Conservation (phyloP, 129 eudicot genomes). For the Flaveria linearis region DNA sequence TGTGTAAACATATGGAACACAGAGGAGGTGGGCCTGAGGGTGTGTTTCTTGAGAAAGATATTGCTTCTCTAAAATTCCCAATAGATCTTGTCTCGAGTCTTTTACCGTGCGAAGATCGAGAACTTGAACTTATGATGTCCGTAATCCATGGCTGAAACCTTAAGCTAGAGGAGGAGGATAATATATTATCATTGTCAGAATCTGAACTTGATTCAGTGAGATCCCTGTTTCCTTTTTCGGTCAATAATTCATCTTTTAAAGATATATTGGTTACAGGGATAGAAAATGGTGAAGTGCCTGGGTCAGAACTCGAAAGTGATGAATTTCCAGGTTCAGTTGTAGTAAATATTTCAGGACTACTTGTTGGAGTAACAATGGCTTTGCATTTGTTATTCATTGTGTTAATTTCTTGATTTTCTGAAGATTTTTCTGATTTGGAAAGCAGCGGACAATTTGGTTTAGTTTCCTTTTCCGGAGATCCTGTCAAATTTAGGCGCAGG, state of each 20-base stretch:
- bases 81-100: slow-evolving; percentile 47
- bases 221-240: slow-evolving; percentile 36
- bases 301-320: slow-evolving; percentile 92
- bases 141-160: slow-evolving; percentile 74
- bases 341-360: slow-evolving; percentile 88
- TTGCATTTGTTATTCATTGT: slow-evolving; percentile 41
- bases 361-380: slow-evolving; percentile 61
- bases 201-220: slow-evolving; percentile 50
- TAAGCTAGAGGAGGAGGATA: slow-evolving; percentile 62
- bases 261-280: slow-evolving; percentile 31
- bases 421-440: slow-evolving; percentile 35
- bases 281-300: slow-evolving; percentile 81
- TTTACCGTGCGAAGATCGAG: slow-evolving; percentile 12
- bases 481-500: slow-evolving; percentile 73
- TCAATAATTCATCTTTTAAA: slow-evolving; percentile 35
- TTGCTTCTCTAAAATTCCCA: slow-evolving; percentile 77
- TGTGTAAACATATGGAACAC: slow-evolving; percentile 93
- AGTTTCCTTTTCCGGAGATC: slow-evolving; percentile 56
- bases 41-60: slow-evolving; percentile 60
- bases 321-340: slow-evolving; percentile 90
- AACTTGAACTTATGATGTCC: slow-evolving; percentile 42
- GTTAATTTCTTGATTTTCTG: slow-evolving; percentile 41
- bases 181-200: slow-evolving; percentile 55
- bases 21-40: slow-evolving; percentile 89
- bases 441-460: slow-evolving; percentile 31